These are phyloP conservation scores for Yamadazyma phyllophila DNA, from an alignment of 805 yeast genomes.

Conservation along the genomic window DNA sequence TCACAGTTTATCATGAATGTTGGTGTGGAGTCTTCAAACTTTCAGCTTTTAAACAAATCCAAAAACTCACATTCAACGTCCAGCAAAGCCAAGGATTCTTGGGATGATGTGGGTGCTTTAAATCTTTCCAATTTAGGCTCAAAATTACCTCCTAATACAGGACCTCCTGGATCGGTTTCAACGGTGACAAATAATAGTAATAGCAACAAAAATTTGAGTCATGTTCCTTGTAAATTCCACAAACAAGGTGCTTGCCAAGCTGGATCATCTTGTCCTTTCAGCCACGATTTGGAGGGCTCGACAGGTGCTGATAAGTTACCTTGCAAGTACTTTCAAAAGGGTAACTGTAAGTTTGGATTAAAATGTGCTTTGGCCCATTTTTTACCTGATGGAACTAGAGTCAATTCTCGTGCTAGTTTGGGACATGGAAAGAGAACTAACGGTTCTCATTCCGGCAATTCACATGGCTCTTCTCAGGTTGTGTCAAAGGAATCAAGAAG, in stretches of 20 bases:
- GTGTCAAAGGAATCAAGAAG: not conserved
- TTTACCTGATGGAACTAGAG: slow-evolving; percentile 83
- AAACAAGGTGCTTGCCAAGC: slow-evolving; percentile 95
- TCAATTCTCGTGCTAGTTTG: slow-evolving; percentile 44
- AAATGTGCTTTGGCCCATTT: slow-evolving; percentile 94
- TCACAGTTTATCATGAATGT: slow-evolving; percentile 9
- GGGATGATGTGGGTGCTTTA: slow-evolving; percentile 13
- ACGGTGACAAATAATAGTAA: slow-evolving; percentile 14
- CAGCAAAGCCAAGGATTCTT: not conserved
- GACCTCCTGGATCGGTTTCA: slow-evolving; percentile 30
- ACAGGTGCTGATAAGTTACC: slow-evolving; percentile 55
- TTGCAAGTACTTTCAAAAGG: slow-evolving; percentile 92
- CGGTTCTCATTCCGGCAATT: not conserved
- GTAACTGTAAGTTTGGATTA: slow-evolving; percentile 93
- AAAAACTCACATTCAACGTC: not conserved
- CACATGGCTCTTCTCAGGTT: not conserved
- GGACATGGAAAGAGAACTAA: not conserved
- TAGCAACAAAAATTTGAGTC: slow-evolving; percentile 61
- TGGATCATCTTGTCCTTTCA: slow-evolving; percentile 86
- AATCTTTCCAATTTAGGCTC: slow-evolving; percentile 16
- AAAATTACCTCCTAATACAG: slow-evolving; percentile 36
- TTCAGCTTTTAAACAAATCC: slow-evolving; percentile 2
- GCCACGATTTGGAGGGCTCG: slow-evolving; percentile 67
- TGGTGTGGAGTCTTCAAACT: slow-evolving; percentile 8
- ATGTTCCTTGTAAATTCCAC: slow-evolving; percentile 95